A percentile compares a stretch with the other conserved stretches of the same genome.
Evolutionary conservation across 2,329 filamentous ascomycete species (phyloP).

Genomic region (Scedosporium apiospermum): DNA sequence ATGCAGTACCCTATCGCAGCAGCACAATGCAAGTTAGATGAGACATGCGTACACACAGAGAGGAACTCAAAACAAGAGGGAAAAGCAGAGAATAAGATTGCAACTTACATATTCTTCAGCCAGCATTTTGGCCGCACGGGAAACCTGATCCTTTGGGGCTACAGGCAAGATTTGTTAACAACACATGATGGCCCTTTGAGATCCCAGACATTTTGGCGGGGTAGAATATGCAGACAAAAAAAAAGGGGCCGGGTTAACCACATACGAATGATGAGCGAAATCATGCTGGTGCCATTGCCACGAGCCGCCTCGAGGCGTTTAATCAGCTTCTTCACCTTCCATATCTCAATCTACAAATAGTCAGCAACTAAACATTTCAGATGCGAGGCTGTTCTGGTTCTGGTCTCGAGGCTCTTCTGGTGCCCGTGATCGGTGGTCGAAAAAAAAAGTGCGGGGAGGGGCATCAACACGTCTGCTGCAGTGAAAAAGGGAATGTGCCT

Average conservation of each 20-base stretch:
- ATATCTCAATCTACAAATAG: constrained; percentile 55
- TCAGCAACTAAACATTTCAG: constrained; percentile 10
- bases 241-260: constrained; percentile 12
- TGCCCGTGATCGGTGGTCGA: background rate
- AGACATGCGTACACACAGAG: background rate
- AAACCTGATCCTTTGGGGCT: constrained; percentile 98
- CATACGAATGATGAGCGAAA: constrained; percentile 96
- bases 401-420: background rate
- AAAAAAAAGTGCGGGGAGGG: constrained; percentile 1
- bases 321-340: constrained; percentile 99
- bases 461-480: background rate
- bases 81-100: background rate
- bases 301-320: constrained; percentile 95
- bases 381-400: constrained; percentile 5
- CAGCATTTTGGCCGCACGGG: constrained; percentile 96
- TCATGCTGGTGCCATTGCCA: constrained; percentile 99
- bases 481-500: background rate
- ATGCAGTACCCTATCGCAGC: constrained; percentile 73
- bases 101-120: constrained; percentile 93
- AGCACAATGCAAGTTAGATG: constrained; percentile 1
- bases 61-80: background rate
- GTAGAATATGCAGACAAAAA: constrained; percentile 7
- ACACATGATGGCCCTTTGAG: background rate
- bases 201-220: background rate
- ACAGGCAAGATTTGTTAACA: constrained; percentile 8